Conservation (phyloP, 2,329 filamentous ascomycete species). For the Hymenoscyphus albidus region DNA sequence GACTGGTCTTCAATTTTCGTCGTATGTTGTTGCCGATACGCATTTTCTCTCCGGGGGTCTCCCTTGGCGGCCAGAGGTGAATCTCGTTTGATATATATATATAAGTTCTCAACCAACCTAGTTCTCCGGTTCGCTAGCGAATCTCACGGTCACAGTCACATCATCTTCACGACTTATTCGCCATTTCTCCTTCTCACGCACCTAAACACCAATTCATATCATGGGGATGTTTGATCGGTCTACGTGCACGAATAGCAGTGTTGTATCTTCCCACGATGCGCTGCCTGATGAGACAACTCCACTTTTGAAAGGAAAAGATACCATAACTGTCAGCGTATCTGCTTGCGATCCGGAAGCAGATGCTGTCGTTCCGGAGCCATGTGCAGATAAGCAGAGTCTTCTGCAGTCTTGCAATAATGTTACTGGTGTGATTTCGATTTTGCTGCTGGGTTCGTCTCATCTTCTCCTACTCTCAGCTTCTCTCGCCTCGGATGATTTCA, state of each 20-base stretch:
- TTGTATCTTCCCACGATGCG: not conserved
- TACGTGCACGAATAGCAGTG: not conserved
- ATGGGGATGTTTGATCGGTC: not conserved
- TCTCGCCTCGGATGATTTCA: not conserved
- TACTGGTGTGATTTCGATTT: conserved; percentile 21
- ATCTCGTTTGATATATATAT: not conserved
- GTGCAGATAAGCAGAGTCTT: not conserved
- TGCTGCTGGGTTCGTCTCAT: conserved; percentile 17
- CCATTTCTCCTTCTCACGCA: not conserved
- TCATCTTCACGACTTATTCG: not conserved
- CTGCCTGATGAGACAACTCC: conserved; percentile 2
- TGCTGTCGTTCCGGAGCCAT: not conserved
- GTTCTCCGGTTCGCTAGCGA: not conserved
- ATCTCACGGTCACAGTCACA: not conserved
- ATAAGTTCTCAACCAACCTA: not conserved
- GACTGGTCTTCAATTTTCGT: not conserved
- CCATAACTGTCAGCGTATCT: not conserved
- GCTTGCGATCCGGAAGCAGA: conserved; percentile 2
- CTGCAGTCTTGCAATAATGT: conserved; percentile 9
- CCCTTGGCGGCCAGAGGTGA: not conserved
- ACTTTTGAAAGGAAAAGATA: not conserved
- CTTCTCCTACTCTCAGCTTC: not conserved
- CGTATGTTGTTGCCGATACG: not conserved
- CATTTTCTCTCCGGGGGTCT: not conserved
- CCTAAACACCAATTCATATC: not conserved